Base-by-base conservation (phyloP, 768 basidiomycete species). In the Ramaria sp. region DNA sequence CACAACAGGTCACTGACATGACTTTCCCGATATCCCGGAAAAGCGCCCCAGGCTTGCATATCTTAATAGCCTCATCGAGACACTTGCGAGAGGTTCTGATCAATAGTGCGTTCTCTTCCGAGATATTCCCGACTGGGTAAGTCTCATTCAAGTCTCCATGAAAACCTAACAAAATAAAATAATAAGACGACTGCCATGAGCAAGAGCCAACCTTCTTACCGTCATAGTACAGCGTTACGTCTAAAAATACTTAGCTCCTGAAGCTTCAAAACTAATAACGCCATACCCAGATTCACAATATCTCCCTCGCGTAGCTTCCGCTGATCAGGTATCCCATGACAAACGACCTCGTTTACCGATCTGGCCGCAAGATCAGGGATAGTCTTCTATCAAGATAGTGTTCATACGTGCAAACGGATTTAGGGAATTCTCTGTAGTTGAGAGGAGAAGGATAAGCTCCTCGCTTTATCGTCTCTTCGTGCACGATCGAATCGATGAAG, bases 291-390 rank as follows among this genome's bases (percentile, higher is more conserved):
- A 71, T 99, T 99, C 68, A 98, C 75, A 62, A 98, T 98, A 71
- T 99, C 96, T 17, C 96, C 96, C 62, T 97, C 91, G 64, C 78
- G 78, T 61, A 93, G 70, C 64, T 82, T 85, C 60, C 88, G 73
- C 66, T 86, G 77, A 72, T 95, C 91, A 38, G 94, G 93, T 60
- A 95, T 94, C 57, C 95, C 96, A 69, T 99, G 96, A 69, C 96
- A 98, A 64, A 99, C 94, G 51, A 81, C 87, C 70, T 98, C 95
- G 69, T 99, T 99, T 22, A 98, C 72, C 42, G 91, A 93, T 20
- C 90, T 89, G 31, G 39, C 46, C 11, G 17, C 6, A 52, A 15
- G 9, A 47, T 45, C 33, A 42, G 33, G 22, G 30, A 34, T 38
- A 51, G 27, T 20, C 30, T 19, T n/a, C 50, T n/a, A 17, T n/a